Base-by-base conservation (phyloP, 345 rosid genomes). In the Eucalyptus coolabah region DNA sequence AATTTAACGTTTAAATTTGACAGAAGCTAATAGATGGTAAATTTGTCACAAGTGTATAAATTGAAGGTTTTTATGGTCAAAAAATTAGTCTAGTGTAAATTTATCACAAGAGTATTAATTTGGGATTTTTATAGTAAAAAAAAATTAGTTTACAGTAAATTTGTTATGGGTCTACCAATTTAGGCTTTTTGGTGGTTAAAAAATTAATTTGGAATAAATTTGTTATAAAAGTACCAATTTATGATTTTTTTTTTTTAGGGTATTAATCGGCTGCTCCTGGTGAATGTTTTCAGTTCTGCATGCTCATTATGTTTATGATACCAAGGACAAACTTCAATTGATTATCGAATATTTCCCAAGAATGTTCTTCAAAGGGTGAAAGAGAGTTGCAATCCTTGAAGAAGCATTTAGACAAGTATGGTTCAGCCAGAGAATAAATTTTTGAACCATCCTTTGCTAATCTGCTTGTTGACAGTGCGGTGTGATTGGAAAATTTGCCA, bases 361-460 rank as follows among this genome's bases (percentile, higher is more conserved):
- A 94, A 63, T 95, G 97, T 77, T 93, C 95, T 90, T 92, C 95
- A 3, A 96, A 92, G 51, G 88, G 94, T 28, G 95, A 95, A 89
- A 93, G 99, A 91, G 97, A 97, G 51, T 80, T 98, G 88, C 91
- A 95, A 81, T 95, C 99, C 32, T 60, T 96, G 92, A 97, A 97
- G 94, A 96, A 96, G 92, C 92, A 95, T 32, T 89, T 97, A 85
- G 97, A 95, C 91, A 92, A 94, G 92, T 97, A 94, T 90, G 26
- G 77, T 87, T 97, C 95, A 44, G 96, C 98, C 81, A 96, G 92
- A 90, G 99, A 98, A 88, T 95, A 98, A n/a, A 90, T 95, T 88
- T 93, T 88, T 59, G 96, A 98, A 91, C 94, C 95, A 60, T 95
- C 96, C 93, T 96, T 96, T 91, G 72, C 90, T 40, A 96, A 95